Evolutionary conservation across 495 filamentous ascomycete genomes (phyloP).

Genomic region (Xylaria cubensis): DNA sequence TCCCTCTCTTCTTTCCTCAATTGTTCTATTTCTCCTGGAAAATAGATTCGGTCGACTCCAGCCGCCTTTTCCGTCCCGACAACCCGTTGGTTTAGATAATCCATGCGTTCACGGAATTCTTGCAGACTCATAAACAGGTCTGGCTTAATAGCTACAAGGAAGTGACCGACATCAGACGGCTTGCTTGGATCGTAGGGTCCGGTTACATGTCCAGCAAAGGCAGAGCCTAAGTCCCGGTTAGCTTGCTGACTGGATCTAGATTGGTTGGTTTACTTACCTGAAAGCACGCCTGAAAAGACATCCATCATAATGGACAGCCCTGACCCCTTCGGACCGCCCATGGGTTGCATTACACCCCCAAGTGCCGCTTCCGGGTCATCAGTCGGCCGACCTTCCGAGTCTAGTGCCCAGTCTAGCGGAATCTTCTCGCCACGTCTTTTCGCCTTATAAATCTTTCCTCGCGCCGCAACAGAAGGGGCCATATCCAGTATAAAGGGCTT

Average conservation of each 20-base stretch:
- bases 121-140: slow-evolving; percentile 75
- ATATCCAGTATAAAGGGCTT: slow-evolving; percentile 76
- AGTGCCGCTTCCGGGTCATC: slow-evolving; percentile 71
- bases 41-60: slow-evolving; percentile 78
- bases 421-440: slow-evolving; percentile 74
- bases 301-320: slow-evolving; percentile 83
- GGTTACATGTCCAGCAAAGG: slow-evolving; percentile 75
- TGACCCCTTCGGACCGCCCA: slow-evolving; percentile 80
- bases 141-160: slow-evolving; percentile 75
- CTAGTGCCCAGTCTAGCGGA: slow-evolving; percentile 75
- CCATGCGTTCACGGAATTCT: slow-evolving; percentile 74
- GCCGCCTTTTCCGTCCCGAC: slow-evolving; percentile 68
- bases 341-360: slow-evolving; percentile 77
- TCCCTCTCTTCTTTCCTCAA: slow-evolving; percentile 62
- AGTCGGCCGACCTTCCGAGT: slow-evolving; percentile 70
- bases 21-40: slow-evolving; percentile 80
- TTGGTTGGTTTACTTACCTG: slow-evolving; percentile 50
- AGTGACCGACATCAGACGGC: slow-evolving; percentile 77
- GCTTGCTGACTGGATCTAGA: neutral
- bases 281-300: slow-evolving; percentile 79
- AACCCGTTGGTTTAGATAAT: slow-evolving; percentile 69
- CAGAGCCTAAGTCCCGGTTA: slow-evolving; percentile 44
- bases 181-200: slow-evolving; percentile 73
- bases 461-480: slow-evolving; percentile 74
- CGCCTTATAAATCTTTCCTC: slow-evolving; percentile 81